A percentile compares a stretch with the other conserved stretches of the same genome.
Conservation (phyloP, 164 flowering plant species). For the Chloranthus sessilifolius region DNA sequence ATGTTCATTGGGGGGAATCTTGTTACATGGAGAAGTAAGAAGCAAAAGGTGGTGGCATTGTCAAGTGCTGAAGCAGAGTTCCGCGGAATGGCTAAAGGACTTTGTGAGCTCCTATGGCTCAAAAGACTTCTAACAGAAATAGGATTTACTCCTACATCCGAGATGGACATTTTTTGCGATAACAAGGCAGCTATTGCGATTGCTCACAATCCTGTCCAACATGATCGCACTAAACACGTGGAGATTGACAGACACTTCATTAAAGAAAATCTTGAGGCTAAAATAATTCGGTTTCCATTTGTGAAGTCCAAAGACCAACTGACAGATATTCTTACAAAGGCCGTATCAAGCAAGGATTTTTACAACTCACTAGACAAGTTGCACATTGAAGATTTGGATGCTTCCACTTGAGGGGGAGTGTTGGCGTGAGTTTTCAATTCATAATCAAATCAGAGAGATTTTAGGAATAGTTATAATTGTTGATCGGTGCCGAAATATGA, state of each 20-base stretch:
- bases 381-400: no score
- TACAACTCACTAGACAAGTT: not conserved
- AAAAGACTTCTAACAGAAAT: not conserved
- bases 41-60: conserved; percentile 1
- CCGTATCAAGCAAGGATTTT: not conserved
- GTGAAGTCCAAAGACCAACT: conserved; percentile 2
- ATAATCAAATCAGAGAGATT: no score
- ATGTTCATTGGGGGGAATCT: no score
- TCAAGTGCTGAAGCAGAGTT: conserved; percentile 8
- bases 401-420: conserved; percentile 13
- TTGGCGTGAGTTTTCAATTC: not conserved
- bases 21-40: not conserved
- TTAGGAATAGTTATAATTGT: no score
- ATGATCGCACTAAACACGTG: conserved; percentile 11
- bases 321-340: conserved; percentile 3
- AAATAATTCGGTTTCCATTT: conserved; percentile 2
- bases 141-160: not conserved
- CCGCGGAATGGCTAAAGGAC: conserved; percentile 3
- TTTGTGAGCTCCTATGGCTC: not conserved
- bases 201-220: conserved; percentile 9
- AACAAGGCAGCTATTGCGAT: conserved; percentile 4
- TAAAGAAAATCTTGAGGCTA: not conserved
- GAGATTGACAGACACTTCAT: conserved; percentile 5
- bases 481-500: no score
- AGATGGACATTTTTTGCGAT: conserved; percentile 5